A percentile compares a stretch with the other conserved stretches of the same genome.
Conservation (phyloP, 2,329 filamentous ascomycete species). For the Xylariaceae sp. region DNA sequence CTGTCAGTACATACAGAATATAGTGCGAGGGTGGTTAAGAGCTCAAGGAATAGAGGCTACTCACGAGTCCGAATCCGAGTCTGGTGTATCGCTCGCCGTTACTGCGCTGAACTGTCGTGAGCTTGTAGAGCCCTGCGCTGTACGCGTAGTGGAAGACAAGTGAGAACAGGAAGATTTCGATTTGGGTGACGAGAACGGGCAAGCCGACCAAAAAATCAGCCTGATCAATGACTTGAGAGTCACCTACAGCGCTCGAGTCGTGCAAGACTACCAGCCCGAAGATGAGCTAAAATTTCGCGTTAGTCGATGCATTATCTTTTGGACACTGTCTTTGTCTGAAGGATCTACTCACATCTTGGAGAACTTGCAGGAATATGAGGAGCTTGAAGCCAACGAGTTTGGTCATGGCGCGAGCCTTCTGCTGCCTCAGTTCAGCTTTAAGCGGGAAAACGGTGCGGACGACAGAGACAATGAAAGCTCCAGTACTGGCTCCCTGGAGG, state of each 20-base stretch:
- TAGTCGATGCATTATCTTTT: too few species aligned
- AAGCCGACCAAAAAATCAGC: constrained; percentile 22
- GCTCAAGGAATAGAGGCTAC: too few species aligned
- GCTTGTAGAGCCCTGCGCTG: constrained; percentile 19
- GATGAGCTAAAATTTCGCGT: constrained; percentile 12
- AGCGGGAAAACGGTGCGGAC: constrained; percentile 18
- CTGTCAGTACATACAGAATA: too few species aligned
- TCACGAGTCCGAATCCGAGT: constrained; percentile 15
- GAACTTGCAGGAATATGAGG: constrained; percentile 23
- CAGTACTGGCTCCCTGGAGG: constrained; percentile 22
- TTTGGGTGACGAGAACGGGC: constrained; percentile 16
- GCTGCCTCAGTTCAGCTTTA: constrained; percentile 18
- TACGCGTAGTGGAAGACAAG: constrained; percentile 26
- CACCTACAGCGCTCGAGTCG: constrained; percentile 9
- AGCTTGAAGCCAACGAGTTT: constrained; percentile 29
- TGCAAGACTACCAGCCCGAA: constrained; percentile 19
- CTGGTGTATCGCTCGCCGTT: constrained; percentile 7
- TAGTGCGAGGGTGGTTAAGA: too few species aligned
- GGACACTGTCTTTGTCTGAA: neutral
- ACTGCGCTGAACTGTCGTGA: constrained; percentile 11
- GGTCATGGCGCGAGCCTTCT: constrained; percentile 21
- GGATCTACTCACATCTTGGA: constrained; percentile 17
- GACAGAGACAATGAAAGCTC: constrained; percentile 23
- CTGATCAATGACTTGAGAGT: constrained; percentile 14
- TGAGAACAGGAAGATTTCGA: constrained; percentile 21